These are phyloP conservation scores for Castanea sativa DNA, from an alignment of 306 rosid species.

Conservation along the genomic window DNA sequence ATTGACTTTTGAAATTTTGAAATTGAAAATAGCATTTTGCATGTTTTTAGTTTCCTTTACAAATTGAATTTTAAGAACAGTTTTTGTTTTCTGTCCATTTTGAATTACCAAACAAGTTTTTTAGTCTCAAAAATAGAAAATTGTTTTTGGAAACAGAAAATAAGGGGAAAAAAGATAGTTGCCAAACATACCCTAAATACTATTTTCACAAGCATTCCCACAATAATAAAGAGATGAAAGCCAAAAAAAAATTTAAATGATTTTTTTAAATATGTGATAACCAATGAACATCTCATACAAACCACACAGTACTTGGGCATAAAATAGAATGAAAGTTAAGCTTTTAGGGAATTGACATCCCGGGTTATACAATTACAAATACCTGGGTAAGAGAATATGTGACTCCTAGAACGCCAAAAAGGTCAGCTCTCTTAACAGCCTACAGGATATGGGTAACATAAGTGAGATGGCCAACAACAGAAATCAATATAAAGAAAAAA, in stretches of 20 bases:
- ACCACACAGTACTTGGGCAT: not conserved
- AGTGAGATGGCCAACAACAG: slow-evolving; percentile 6
- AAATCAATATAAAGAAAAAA: not conserved
- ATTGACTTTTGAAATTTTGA: no score
- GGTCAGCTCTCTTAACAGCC: slow-evolving; percentile 93
- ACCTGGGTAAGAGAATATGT: slow-evolving; percentile 94
- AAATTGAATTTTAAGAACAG: no score
- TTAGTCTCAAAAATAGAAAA: no score
- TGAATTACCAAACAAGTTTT: no score
- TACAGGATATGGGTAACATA: slow-evolving; percentile 17
- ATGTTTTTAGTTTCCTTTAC: no score
- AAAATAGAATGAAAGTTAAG: not conserved
- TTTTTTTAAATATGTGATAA: not conserved
- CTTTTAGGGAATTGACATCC: slow-evolving; percentile 11
- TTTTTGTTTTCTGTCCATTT: no score
- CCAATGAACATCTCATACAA: not conserved
- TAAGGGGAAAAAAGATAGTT: no score
- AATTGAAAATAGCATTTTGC: no score
- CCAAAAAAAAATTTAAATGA: not conserved
- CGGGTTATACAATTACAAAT: not conserved
- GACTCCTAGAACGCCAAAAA: slow-evolving; percentile 96
- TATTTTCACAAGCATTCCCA: not conserved
- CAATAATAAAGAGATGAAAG: slow-evolving; percentile 9
- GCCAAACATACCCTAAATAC: no score
- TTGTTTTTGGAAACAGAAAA: no score